A percentile compares a stretch with the other conserved stretches of the same genome.
Evolutionary conservation across 768 basidiomycete species (phyloP).

Genomic region (Coprinopsis marcescibilis): DNA sequence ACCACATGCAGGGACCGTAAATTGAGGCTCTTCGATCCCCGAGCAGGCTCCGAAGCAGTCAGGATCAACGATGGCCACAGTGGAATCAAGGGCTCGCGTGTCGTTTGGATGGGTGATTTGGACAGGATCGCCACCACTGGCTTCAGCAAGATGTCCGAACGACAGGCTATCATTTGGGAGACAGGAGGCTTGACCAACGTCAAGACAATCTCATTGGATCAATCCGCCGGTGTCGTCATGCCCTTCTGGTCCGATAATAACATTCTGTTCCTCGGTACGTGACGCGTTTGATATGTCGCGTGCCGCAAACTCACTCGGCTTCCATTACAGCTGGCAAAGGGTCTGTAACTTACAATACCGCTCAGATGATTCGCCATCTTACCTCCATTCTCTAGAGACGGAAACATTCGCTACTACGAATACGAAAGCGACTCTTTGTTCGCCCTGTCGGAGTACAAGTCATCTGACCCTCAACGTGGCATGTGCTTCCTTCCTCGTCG

Average conservation of each 20-base stretch:
- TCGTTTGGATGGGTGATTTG: constrained; percentile 85
- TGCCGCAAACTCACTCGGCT: constrained; percentile 4
- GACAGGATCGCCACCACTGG: constrained; percentile 93
- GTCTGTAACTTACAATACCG: constrained; percentile 30
- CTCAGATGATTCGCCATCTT: constrained; percentile 1
- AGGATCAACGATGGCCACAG: constrained; percentile 81
- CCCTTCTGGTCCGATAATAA: constrained; percentile 97
- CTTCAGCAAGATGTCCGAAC: constrained; percentile 94
- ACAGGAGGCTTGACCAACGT: constrained; percentile 66
- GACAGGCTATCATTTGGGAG: constrained; percentile 90
- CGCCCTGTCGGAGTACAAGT: constrained; percentile 79
- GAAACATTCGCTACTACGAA: constrained; percentile 97
- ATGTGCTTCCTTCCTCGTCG: constrained; percentile 96
- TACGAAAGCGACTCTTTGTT: constrained; percentile 82
- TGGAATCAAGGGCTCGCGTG: constrained; percentile 89
- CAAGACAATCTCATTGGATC: constrained; percentile 79
- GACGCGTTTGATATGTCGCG: neutral
- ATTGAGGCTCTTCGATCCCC: constrained; percentile 86
- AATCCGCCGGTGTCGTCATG: constrained; percentile 91
- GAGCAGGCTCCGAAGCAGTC: constrained; percentile 76
- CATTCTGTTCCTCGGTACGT: constrained; percentile 74
- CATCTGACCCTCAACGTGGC: constrained; percentile 89
- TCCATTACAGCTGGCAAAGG: constrained; percentile 72
- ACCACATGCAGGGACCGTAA: constrained; percentile 94
- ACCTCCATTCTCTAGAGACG: constrained; percentile 55